Conservation (phyloP, 108 stramenopile species). For the Pseudonitzschia multiseries region DNA sequence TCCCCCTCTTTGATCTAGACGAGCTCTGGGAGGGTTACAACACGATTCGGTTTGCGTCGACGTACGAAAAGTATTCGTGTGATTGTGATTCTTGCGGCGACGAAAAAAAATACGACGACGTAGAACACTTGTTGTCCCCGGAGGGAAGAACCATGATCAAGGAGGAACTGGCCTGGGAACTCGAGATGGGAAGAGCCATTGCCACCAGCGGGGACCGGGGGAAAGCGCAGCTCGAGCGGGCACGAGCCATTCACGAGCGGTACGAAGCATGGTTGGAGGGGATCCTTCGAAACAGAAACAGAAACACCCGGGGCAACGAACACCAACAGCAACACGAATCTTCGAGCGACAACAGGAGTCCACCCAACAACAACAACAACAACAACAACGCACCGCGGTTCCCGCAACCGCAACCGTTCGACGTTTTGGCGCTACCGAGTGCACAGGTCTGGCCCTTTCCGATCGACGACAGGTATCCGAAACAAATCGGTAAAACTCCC, state of each 20-base stretch:
- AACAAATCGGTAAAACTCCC: constrained; percentile 21
- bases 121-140: constrained; percentile 10
- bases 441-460: constrained; percentile 57
- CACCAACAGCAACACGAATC: too few species aligned
- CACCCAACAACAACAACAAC: too few species aligned
- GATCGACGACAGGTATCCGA: constrained; percentile 42
- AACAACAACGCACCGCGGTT: too few species aligned
- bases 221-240: constrained; percentile 14
- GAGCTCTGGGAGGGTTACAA: constrained; percentile 53
- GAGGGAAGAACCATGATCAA: constrained; percentile 17
- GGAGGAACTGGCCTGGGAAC: constrained; percentile 45
- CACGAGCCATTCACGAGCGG: constrained; percentile 7
- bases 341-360: too few species aligned
- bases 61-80: constrained; percentile 10
- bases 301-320: not conserved
- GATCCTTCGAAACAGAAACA: not conserved
- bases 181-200: constrained; percentile 27
- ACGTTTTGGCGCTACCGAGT: constrained; percentile 46
- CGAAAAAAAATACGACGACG: too few species aligned
- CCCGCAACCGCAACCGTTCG: too few species aligned
- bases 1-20: constrained; percentile 27
- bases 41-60: constrained; percentile 33
- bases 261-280: constrained; percentile 18
- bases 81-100: too few species aligned
- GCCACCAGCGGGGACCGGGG: constrained; percentile 13